Base-by-base conservation (phyloP, 129 eudicot genomes). In the Artemisia annua region DNA sequence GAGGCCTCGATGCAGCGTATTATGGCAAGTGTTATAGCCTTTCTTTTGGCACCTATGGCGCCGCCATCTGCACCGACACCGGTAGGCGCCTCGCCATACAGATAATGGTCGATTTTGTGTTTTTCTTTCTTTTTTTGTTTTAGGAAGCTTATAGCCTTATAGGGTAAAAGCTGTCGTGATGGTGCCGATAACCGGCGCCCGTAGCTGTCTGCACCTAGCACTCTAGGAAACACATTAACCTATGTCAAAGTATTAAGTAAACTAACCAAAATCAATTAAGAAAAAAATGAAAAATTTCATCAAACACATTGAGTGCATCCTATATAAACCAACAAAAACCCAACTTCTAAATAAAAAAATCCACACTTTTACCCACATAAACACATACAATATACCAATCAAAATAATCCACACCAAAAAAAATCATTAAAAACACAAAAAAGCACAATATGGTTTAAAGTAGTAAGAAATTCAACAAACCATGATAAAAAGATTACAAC, bases 261-360 rank as follows among this genome's bases (percentile, higher is more conserved):
- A 75, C 28, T 20, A 70, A 58, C 48, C 26, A 39, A 32, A 70
- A 35, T 11, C 48, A 10, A 11, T 43, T 62, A 46, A 56, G 35
- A 7, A n/a, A 44, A 70, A n/a, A n/a, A n/a, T 30, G 48, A 24
- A 56, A n/a, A 16, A 71, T 78, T 71, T 20, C 3, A 44, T 78
- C 82, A 35, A 78, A 71, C 82, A 78, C 44, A 15, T 78, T 60
- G 82, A 12, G 15, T 78, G 77, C 82, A 71, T 53, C 19, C 12
- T 43, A 71, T 53, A 24, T 22, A 18, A 19, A 17, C 11, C 11
- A n/a, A 66, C 52, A 63, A 70, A 26, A 2, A 1, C 6, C 52
- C 48, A 56, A 24, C 14, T 32, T 28, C 68, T 32, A 59, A 17
- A 16, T 16, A 28, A 48, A 65, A 67, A 17, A 55, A 53, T 52